Evolutionary conservation across 257 asterid species (phyloP).

Genomic region (Echium plantagineum): DNA sequence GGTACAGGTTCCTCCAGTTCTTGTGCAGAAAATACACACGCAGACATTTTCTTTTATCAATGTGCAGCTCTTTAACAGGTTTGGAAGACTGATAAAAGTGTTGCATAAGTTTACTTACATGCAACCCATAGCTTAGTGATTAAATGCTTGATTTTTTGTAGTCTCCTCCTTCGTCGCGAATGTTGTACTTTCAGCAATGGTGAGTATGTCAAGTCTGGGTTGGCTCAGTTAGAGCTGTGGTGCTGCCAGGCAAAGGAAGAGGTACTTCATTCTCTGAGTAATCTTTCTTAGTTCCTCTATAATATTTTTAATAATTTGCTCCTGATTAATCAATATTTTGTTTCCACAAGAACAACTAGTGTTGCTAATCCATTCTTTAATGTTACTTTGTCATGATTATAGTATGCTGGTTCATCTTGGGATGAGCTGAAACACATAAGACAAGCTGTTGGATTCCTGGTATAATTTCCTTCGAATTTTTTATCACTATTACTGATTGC

Average conservation of each 20-base stretch:
- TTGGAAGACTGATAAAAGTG: background rate
- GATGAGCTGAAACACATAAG: slow-evolving; percentile 97
- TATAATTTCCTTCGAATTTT: slow-evolving; percentile 16
- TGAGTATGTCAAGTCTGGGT: slow-evolving; percentile 84
- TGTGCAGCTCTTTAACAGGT: slow-evolving; percentile 93
- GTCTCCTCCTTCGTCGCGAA: slow-evolving; percentile 97
- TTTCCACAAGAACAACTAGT: slow-evolving; percentile 4
- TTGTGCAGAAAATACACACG: slow-evolving; percentile 72
- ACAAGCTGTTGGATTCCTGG: slow-evolving; percentile 99
- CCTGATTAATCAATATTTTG: slow-evolving; percentile 1
- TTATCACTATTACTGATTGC: background rate
- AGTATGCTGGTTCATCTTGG: slow-evolving; percentile 98
- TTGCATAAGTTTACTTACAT: background rate
- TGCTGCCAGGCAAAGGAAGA: slow-evolving; percentile 96
- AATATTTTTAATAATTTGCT: background rate
- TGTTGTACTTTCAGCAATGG: slow-evolving; percentile 97
- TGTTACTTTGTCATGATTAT: slow-evolving; percentile 12
- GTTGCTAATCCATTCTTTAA: background rate
- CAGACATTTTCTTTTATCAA: slow-evolving; percentile 78
- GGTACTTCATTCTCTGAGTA: slow-evolving; percentile 23
- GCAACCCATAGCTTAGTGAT: background rate
- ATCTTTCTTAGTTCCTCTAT: background rate
- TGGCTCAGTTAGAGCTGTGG: slow-evolving; percentile 93
- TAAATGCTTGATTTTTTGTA: slow-evolving; percentile 16
- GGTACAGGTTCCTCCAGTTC: slow-evolving; percentile 85